These are phyloP conservation scores for Pseudogymnoascus sp. DNA, from an alignment of 2,329 filamentous ascomycete species.

Conservation along the genomic window DNA sequence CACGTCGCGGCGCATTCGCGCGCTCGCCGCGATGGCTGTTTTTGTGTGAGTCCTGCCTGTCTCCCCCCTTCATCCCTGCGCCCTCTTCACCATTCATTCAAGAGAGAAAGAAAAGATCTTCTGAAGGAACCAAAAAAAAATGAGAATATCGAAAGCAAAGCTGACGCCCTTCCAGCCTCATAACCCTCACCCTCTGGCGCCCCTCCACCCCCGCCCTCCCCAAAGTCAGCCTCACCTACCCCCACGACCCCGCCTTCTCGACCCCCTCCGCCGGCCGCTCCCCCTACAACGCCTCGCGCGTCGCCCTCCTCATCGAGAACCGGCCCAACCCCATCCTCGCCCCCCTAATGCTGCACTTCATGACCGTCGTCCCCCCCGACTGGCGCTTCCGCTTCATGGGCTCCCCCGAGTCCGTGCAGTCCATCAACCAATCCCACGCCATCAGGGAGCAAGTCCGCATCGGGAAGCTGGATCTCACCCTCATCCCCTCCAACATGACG, in stretches of 20 bases:
- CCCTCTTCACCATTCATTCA: too few relatives aligned
- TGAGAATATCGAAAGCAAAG: conserved; percentile 7
- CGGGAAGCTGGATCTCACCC: conserved; percentile 41
- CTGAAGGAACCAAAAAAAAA: conserved; percentile 34
- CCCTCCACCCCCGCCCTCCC: conserved; percentile 29
- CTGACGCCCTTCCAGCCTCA: conserved; percentile 8
- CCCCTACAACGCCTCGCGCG: conserved; percentile 37
- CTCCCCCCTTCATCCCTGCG: conserved; percentile 15
- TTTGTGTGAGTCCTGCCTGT: not conserved
- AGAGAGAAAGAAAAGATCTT: conserved; percentile 31
- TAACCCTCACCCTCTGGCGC: conserved; percentile 31
- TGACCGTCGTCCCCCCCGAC: conserved; percentile 43
- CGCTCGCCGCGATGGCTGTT: not conserved
- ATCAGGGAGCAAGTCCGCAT: conserved; percentile 31
- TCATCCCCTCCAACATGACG: conserved; percentile 44
- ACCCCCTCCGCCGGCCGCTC: too few relatives aligned
- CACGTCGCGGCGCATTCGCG: not conserved
- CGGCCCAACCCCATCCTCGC: conserved; percentile 40
- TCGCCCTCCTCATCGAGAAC: conserved; percentile 45
- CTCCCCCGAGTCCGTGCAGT: conserved; percentile 36
- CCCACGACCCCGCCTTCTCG: not conserved
- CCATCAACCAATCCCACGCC: conserved; percentile 37
- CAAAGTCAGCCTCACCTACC: not conserved
- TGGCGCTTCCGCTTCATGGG: conserved; percentile 48
- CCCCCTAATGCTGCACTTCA: conserved; percentile 44